These are phyloP conservation scores for Lactarius akahatsu DNA, from an alignment of 768 basidiomycete species.

Conservation along the genomic window DNA sequence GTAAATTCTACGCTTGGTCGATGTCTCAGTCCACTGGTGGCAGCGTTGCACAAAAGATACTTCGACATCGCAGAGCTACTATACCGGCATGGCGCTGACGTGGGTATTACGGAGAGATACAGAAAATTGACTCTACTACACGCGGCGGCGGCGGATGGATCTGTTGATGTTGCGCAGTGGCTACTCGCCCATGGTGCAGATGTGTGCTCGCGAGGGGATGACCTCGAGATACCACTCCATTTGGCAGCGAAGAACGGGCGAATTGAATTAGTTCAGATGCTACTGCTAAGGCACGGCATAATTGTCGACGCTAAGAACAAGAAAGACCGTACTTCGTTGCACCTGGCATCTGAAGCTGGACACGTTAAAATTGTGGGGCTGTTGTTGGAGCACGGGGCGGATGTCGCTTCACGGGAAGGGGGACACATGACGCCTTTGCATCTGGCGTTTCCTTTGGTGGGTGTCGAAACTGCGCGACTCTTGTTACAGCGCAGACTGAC, in stretches of 20 bases:
- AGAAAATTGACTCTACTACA: not conserved
- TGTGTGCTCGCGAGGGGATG: not conserved
- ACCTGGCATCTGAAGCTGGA: not conserved
- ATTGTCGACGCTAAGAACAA: not conserved
- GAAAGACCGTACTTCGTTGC: not conserved
- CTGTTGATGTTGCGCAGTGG: not conserved
- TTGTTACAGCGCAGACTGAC: too few species aligned
- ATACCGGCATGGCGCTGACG: not conserved
- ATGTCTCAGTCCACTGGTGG: not conserved
- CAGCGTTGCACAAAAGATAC: not conserved
- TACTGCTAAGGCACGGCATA: not conserved
- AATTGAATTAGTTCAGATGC: not conserved
- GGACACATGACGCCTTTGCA: not conserved
- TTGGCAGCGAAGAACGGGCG: not conserved
- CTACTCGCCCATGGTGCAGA: not conserved
- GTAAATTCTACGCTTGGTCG: not conserved
- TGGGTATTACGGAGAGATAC: too few species aligned
- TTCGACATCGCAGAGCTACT: not conserved
- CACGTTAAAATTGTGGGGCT: not conserved
- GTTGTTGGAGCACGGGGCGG: not conserved
- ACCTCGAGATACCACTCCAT: not conserved
- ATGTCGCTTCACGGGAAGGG: too few species aligned
- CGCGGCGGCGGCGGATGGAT: not conserved
- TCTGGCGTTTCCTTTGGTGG: not conserved
- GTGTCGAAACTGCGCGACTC: not conserved